Conservation (phyloP, 352 stramenopile species). For the Globisporangium irregulare region DNA sequence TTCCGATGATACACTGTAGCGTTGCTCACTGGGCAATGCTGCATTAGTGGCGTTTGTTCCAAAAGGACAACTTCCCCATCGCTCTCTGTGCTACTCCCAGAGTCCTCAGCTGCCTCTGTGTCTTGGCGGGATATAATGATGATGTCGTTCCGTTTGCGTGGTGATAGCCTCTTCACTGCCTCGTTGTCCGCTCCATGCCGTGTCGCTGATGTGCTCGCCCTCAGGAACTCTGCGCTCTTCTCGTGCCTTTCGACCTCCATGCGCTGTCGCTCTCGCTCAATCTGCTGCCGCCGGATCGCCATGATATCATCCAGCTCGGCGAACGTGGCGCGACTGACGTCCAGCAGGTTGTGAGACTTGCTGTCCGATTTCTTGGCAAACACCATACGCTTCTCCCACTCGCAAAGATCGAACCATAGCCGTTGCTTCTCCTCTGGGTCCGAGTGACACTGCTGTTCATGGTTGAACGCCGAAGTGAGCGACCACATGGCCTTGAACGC, state of each 20-base stretch:
- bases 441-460: background rate
- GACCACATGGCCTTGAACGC: slow-evolving; percentile 6
- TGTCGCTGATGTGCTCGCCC: too few species aligned
- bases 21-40: background rate
- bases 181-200: background rate
- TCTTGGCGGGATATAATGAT: background rate
- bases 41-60: background rate
- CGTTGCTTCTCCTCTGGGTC: background rate
- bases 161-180: background rate
- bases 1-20: too few species aligned
- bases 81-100: background rate
- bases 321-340: background rate
- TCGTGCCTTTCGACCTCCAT: background rate
- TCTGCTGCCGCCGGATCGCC: background rate
- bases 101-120: background rate
- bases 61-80: background rate
- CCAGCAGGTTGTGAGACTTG: background rate
- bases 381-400: slow-evolving; percentile 7
- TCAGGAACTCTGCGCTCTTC: too few species aligned
- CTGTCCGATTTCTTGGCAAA: background rate
- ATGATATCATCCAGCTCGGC: background rate
- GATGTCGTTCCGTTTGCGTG: too few species aligned
- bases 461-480: background rate
- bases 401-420: background rate
- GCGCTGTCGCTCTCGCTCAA: background rate